Conservation (phyloP, 139 green algal species). For the Diplosphaera chodatii region DNA sequence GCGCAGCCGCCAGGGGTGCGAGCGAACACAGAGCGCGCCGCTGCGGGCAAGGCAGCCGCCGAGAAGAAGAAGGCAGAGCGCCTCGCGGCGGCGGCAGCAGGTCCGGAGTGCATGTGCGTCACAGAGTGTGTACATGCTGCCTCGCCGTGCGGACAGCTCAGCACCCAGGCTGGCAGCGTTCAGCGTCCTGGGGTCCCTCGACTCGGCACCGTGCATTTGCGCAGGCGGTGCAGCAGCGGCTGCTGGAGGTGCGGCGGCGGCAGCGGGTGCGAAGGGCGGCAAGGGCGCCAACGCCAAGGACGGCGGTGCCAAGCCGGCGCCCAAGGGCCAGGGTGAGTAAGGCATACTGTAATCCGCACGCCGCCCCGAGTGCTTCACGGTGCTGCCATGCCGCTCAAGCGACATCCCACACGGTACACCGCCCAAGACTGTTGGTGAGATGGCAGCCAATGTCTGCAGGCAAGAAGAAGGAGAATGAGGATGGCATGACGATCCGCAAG, state of each 20-base stretch:
- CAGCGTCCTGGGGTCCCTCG: no score
- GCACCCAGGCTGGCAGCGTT: no score
- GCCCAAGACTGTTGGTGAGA: no score
- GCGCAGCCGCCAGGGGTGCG: background rate
- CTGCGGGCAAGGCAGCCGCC: background rate
- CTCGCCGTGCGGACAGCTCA: no score
- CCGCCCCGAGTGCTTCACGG: no score
- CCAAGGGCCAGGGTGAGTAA: slow-evolving; percentile 14
- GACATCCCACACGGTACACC: no score
- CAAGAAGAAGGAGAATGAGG: slow-evolving; percentile 88
- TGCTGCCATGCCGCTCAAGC: no score
- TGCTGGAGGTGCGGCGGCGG: background rate
- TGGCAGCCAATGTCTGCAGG: background rate
- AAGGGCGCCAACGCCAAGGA: slow-evolving; percentile 49
- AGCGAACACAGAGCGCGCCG: background rate
- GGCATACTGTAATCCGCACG: background rate
- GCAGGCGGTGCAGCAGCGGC: background rate
- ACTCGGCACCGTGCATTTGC: no score
- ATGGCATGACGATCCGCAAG: slow-evolving; percentile 81
- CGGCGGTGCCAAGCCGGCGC: slow-evolving; percentile 26
- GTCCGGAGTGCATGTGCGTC: background rate
- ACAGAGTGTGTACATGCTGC: background rate
- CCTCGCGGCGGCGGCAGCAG: background rate
- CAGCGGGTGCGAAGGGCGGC: slow-evolving; percentile 17
- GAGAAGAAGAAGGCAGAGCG: slow-evolving; percentile 1